Evolutionary conservation across 2,329 filamentous ascomycete species (phyloP), one percentile per base, ranked within the genome.

Genomic region (Penicillium freii): DNA sequence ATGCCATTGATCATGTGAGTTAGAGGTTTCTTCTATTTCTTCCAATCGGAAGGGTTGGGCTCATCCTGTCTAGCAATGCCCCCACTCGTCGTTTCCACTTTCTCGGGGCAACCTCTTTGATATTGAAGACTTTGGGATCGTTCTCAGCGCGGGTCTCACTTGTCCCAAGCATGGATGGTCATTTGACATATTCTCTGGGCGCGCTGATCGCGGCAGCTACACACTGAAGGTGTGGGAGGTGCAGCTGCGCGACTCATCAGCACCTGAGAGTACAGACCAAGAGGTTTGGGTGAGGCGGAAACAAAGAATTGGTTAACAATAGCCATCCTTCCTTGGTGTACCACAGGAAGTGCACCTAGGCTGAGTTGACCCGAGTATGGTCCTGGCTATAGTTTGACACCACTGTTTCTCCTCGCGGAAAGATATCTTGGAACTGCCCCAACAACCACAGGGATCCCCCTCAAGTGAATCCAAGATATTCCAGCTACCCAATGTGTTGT

Each of bases 101-200:
- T 88, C 86, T 0, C 79, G 82, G 43, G 86, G 84, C 0, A 81
- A 73, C 0, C 77, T 86, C 0, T 89, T 89, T 57, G 87, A 90
- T 53, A 89, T 90, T 64, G 87, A 90, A 63, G 87, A 90, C 59
- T 90, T 89, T 67, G 87, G 87, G 0, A 64, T 73, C 54, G 59
- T 59, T 2, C 63, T 73, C 11, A 72, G 70, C 0, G 80, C 84
- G 0, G 87, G 86, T 0, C 74, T 90, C 4, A 82, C 80, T 0
- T 90, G 87, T 69, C 85, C 87, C 0, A 88, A 88, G 61, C 87
- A 90, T 60, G 83, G 79, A 5, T 90, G 87, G 87, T 87, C 85
- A 0, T 90, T 90, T 70, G 87, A 90, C 67, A 65, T 90, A 2
- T 82, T 84, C 51, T 83, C 86, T 0, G 87, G 87, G 0, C 77